Evolutionary conservation across 2,329 filamentous ascomycete genomes (phyloP), one percentile per base, ranked within the genome.

Genomic region (Sarocladiaceae sp.): DNA sequence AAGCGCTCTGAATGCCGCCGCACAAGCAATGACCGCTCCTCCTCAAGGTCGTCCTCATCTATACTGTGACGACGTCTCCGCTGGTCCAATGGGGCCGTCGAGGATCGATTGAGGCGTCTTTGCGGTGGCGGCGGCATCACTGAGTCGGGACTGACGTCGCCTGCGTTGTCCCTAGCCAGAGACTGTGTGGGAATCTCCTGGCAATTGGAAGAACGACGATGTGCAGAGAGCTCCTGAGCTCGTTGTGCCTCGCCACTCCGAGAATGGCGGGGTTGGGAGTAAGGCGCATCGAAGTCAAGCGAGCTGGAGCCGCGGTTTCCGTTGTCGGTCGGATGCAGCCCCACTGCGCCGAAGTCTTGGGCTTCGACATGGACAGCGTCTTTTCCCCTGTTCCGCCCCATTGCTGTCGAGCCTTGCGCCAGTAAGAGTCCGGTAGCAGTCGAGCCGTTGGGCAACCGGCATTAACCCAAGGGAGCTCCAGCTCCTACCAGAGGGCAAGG

Each of bases 81-180:
- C 17, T 48, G 26, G 6, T 48, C 44, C 44, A 29, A 13, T 22
- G 44, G 44, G 15, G 25, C 44, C 28, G 44, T 48, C 44, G 44
- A 25, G 33, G 44, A 48, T 22, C 44, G 28, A 48, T 48, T 20
- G n/a, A 29, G 28, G 28, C 44, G 44, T 33, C 28, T 17, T 48
- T 48, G 44, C 44, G 18, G 33, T 12, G 6, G 44, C 44, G 44
- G 25, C 28, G 44, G 44, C 44, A 48, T 48, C 22, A 48, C 44
- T 48, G 44, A 48, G 10, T 25, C 12, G 5, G 44, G 17, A 48
- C 13, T 48, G 26, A 11, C n/a, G n/a, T 48, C 11, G 13, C 22
- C n/a, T n/a, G 22, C 28, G 10, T 17, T 22, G 18, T 48, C 44
- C 15, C 44, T 33, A 7, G n/a, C 12, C 25, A 28, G 28, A 48